Evolutionary conservation across 2,329 filamentous ascomycete genomes (phyloP).

Genomic region (Lachnellula hyalina): DNA sequence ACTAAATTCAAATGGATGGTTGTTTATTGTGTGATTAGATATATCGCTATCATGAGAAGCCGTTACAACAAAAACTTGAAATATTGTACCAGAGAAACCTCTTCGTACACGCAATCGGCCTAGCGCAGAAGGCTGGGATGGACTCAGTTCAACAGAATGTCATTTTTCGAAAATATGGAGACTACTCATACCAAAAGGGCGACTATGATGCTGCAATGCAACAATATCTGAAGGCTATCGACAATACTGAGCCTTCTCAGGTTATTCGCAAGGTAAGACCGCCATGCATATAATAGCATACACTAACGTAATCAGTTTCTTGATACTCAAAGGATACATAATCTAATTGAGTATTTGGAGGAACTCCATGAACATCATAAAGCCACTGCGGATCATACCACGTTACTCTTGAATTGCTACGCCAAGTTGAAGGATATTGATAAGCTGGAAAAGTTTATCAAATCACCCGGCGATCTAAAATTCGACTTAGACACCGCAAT

Average conservation of each 20-base stretch:
- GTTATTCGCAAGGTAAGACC: constrained; percentile 76
- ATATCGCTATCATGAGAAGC: constrained; percentile 84
- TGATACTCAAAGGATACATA: constrained; percentile 95
- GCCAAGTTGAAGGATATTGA: constrained; percentile 96
- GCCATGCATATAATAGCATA: not conserved
- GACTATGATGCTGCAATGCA: constrained; percentile 99
- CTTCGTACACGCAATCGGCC: constrained; percentile 83
- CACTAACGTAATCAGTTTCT: constrained; percentile 59
- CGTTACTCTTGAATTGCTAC: constrained; percentile 90
- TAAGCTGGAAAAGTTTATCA: constrained; percentile 95
- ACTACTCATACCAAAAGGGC: constrained; percentile 89
- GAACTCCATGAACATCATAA: constrained; percentile 91
- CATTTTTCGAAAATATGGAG: constrained; percentile 90
- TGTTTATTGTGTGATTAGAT: constrained; percentile 53
- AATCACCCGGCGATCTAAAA: constrained; percentile 86
- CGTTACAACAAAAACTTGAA: constrained; percentile 83
- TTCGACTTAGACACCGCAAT: constrained; percentile 98
- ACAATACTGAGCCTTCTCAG: constrained; percentile 92
- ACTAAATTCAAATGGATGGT: constrained; percentile 3
- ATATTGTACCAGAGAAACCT: constrained; percentile 92
- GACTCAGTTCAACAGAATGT: constrained; percentile 77
- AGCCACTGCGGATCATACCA: constrained; percentile 93
- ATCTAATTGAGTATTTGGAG: constrained; percentile 94
- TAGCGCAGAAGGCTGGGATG: constrained; percentile 84
- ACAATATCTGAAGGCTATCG: constrained; percentile 93